phyloP scores from a whole-genome alignment of 148 eudicot genomes.

The Talinum fruticosum region DNA sequence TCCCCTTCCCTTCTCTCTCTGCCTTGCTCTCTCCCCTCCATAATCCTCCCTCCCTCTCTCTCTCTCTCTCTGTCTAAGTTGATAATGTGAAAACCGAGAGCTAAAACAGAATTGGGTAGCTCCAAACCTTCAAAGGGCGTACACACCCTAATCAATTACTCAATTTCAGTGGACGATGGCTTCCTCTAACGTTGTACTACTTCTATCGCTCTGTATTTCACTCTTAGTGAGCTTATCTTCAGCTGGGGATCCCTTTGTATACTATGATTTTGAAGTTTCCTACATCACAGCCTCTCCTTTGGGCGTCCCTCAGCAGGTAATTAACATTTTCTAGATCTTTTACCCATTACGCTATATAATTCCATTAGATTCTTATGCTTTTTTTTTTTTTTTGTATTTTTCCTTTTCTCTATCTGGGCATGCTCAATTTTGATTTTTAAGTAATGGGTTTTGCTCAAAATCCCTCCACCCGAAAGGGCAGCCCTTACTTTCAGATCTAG shows the following conservation, averaged over 20 bases:
- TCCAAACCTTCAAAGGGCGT: background rate
- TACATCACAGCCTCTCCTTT: constrained; percentile 93
- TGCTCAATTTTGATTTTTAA: constrained; percentile 14
- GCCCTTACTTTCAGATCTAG: constrained; percentile 54
- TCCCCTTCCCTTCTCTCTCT: background rate
- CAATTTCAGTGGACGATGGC: constrained; percentile 23
- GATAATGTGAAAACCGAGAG: constrained; percentile 32
- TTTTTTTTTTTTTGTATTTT: too few relatives aligned
- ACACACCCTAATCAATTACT: background rate
- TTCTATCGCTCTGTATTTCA: constrained; percentile 34
- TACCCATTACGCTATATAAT: background rate
- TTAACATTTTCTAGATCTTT: constrained; percentile 16
- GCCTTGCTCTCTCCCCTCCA: constrained; percentile 9
- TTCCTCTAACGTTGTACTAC: constrained; percentile 26
- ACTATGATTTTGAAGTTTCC: constrained; percentile 62
- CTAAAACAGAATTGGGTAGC: constrained; percentile 7
- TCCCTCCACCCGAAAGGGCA: constrained; percentile 1
- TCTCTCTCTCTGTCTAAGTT: constrained; percentile 22
- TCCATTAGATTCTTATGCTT: background rate
- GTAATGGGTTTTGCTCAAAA: constrained; percentile 30
- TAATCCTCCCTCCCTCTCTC: constrained; percentile 1
- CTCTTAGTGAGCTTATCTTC: constrained; percentile 41
- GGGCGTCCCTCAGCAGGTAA: constrained; percentile 43
- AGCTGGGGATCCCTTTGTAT: constrained; percentile 70
- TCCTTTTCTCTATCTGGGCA: constrained; percentile 22